A percentile compares a stretch with the other conserved stretches of the same genome.
Evolutionary conservation across 345 rosid species (phyloP).

Genomic region (Passiflora organensis): DNA sequence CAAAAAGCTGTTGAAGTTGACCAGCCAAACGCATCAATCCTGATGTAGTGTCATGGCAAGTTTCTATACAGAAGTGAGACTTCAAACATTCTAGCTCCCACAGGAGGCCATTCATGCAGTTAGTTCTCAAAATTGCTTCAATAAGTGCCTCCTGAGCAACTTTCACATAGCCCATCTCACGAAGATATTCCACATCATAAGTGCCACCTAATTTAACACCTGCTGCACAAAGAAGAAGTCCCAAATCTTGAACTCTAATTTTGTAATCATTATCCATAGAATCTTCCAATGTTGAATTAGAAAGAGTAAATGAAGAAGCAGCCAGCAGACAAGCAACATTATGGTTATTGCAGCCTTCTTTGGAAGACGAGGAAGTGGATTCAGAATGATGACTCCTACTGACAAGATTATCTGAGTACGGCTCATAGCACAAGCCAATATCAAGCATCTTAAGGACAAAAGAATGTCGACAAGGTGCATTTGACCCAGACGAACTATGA

Average conservation of each 20-base stretch:
- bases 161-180: constrained; percentile 63
- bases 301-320: constrained; percentile 69
- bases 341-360: constrained; percentile 30
- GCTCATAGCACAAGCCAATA: constrained; percentile 85
- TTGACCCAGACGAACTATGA: constrained; percentile 20
- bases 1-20: constrained; percentile 78
- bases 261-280: constrained; percentile 43
- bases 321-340: constrained; percentile 76
- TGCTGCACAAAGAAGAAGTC: constrained; percentile 69
- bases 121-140: constrained; percentile 57
- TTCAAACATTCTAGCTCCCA: constrained; percentile 83
- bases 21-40: constrained; percentile 68
- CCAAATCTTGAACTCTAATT: constrained; percentile 73
- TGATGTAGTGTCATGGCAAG: constrained; percentile 81
- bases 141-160: constrained; percentile 68
- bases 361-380: constrained; percentile 25
- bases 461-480: constrained; percentile 38
- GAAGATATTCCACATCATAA: constrained; percentile 61
- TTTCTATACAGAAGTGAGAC: constrained; percentile 57
- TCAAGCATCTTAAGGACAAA: constrained; percentile 76
- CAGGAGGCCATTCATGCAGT: constrained; percentile 45
- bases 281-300: constrained; percentile 36
- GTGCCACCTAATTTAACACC: constrained; percentile 41
- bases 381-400: constrained; percentile 15
- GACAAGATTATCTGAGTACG: constrained; percentile 38